A percentile compares a stretch with the other conserved stretches of the same genome.
These are phyloP conservation scores for Odonthalia washingtoniensis DNA, from an alignment of 31 red algal genomes.

Conservation along the genomic window DNA sequence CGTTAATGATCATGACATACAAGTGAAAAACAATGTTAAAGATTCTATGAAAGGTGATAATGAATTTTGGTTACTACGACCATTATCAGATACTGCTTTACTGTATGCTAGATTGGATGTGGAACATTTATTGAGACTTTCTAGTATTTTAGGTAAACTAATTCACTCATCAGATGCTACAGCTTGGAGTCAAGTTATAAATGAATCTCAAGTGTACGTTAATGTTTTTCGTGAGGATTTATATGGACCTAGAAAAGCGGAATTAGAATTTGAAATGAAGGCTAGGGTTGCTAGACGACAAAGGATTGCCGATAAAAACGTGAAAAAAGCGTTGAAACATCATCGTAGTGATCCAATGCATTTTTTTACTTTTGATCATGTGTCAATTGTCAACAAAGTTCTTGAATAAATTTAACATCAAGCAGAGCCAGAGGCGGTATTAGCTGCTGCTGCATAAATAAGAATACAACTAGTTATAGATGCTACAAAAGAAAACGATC, in stretches of 20 bases:
- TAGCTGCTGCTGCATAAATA: constrained; percentile 34
- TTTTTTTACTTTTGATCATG: constrained; percentile 57
- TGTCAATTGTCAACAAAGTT: too few species aligned
- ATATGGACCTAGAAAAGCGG: constrained; percentile 70
- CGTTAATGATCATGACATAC: constrained; percentile 55
- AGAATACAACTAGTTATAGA: constrained; percentile 14
- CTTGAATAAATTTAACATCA: too few species aligned
- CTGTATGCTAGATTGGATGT: constrained; percentile 86
- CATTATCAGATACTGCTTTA: constrained; percentile 64
- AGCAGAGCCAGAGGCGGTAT: background rate
- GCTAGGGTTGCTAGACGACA: constrained; percentile 64
- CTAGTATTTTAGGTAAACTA: constrained; percentile 40
- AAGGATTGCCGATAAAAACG: constrained; percentile 9
- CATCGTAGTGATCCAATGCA: constrained; percentile 53
- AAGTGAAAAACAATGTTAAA: constrained; percentile 81
- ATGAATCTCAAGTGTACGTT: constrained; percentile 45
- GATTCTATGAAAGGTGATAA: constrained; percentile 59
- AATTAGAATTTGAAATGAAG: constrained; percentile 60
- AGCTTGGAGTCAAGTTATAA: constrained; percentile 49
- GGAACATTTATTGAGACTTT: constrained; percentile 66
- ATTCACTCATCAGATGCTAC: constrained; percentile 42
- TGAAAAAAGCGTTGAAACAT: constrained; percentile 31
- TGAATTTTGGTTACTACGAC: constrained; percentile 75
- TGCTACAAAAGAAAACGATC: constrained; percentile 33
- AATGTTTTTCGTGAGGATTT: constrained; percentile 66